Percentiles rank a stretch among this genome's conserved stretches.
Evolutionary conservation across 345 rosid species (phyloP).

Genomic region (Eucalyptus cloeziana): DNA sequence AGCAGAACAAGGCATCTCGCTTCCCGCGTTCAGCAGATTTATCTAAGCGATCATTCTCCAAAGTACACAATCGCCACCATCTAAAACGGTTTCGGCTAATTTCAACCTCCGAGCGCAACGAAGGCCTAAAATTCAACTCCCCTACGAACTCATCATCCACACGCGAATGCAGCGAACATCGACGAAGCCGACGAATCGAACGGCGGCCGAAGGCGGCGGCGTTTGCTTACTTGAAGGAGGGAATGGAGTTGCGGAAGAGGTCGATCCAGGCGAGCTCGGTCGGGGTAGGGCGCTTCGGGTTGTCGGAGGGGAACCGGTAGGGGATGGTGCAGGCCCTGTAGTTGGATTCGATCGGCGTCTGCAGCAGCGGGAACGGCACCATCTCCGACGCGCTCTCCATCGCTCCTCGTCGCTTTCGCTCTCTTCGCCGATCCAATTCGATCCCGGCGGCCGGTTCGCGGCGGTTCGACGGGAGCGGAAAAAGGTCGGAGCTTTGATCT

Average conservation of each 20-base stretch:
- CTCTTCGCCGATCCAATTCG: not conserved
- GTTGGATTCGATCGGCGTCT: slow-evolving; percentile 67
- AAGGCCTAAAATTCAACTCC: not conserved
- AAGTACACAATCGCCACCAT: not conserved
- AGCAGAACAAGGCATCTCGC: not conserved
- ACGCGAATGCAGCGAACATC: not conserved
- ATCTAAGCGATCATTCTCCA: not conserved
- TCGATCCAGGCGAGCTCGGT: slow-evolving; percentile 88
- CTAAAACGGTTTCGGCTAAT: not conserved
- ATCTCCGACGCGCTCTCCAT: slow-evolving; percentile 88
- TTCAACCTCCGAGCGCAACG: not conserved
- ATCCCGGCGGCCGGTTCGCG: not conserved
- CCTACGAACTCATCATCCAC: not conserved
- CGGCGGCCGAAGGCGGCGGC: not conserved
- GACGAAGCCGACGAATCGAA: not conserved
- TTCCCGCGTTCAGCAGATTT: not conserved
- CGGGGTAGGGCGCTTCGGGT: slow-evolving; percentile 71
- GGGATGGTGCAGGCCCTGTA: slow-evolving; percentile 92
- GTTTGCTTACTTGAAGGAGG: slow-evolving; percentile 76
- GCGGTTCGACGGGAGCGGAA: not conserved
- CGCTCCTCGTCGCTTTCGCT: not conserved
- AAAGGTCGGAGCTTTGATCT: not conserved
- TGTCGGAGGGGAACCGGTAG: slow-evolving; percentile 89
- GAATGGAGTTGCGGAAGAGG: slow-evolving; percentile 77
- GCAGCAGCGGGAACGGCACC: slow-evolving; percentile 78